These are phyloP conservation scores for Xylariales sp. DNA, from an alignment of 2,329 filamentous ascomycete genomes.

Conservation along the genomic window DNA sequence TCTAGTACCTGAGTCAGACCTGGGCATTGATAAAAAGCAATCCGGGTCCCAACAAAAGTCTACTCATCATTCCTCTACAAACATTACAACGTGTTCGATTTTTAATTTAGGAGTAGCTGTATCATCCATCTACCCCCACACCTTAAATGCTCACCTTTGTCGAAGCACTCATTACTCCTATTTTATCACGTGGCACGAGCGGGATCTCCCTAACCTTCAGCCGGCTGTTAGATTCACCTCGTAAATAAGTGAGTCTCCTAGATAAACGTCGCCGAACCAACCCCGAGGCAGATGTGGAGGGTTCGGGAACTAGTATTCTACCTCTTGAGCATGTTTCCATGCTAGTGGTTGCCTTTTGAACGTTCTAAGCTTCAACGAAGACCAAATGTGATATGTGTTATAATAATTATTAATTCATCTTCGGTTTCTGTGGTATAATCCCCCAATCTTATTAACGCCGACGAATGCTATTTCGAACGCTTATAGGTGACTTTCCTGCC, in stretches of 20 bases:
- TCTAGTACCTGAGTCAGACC: too few species aligned
- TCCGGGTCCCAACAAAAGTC: too few species aligned
- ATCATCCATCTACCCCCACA: too few species aligned
- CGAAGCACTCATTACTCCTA: too few species aligned
- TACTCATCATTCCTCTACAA: too few species aligned
- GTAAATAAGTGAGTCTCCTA: background rate
- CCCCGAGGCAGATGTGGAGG: background rate
- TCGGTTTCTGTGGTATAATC: slow-evolving; percentile 9
- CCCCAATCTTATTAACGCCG: slow-evolving; percentile 20
- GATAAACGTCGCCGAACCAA: background rate
- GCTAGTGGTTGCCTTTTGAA: too few species aligned
- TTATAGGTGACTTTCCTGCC: slow-evolving; percentile 34
- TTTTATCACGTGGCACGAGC: too few species aligned
- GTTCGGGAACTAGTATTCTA: background rate
- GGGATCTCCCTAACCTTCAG: background rate
- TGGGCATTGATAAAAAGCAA: too few species aligned
- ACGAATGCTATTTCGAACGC: slow-evolving; percentile 29
- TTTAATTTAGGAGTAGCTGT: too few species aligned
- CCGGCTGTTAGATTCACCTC: background rate
- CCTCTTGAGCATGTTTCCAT: background rate
- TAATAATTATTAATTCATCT: slow-evolving; percentile 5
- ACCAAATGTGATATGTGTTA: background rate
- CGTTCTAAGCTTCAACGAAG: background rate
- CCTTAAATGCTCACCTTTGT: too few species aligned
- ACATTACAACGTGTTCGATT: too few species aligned